phyloP scores from a whole-genome alignment of 495 filamentous ascomycete species.

The Halenospora varia region DNA sequence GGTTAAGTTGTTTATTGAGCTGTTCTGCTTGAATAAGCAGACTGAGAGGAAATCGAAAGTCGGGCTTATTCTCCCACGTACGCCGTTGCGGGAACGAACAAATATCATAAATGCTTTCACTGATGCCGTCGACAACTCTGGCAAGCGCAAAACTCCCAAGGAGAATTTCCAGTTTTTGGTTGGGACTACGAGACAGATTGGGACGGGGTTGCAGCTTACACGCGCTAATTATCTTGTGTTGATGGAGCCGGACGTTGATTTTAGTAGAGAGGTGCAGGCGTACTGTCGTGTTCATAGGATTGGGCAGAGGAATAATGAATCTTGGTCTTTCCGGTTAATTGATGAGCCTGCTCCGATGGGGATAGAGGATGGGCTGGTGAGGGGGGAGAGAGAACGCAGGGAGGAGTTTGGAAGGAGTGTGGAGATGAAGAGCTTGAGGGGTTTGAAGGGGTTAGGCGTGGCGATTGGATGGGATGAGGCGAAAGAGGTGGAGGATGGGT shows the following conservation, averaged over 20 bases:
- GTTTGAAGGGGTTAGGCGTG: too few relatives aligned
- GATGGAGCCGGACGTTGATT: conserved; percentile 13
- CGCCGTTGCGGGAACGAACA: background rate
- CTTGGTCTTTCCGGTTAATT: conserved; percentile 4
- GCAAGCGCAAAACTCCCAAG: conserved; percentile 3
- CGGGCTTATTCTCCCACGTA: background rate
- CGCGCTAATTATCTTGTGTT: conserved; percentile 13
- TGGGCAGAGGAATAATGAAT: conserved; percentile 11
- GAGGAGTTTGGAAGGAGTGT: too few relatives aligned
- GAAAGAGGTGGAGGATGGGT: too few relatives aligned
- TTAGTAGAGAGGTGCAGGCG: conserved; percentile 6
- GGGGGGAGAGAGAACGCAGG: conserved; percentile 7
- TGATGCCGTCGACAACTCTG: background rate
- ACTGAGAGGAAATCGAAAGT: background rate
- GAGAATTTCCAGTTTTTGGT: conserved; percentile 7
- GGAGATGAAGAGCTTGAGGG: too few relatives aligned
- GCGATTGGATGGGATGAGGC: too few relatives aligned
- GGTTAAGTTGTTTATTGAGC: conserved; percentile 10
- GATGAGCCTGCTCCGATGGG: conserved; percentile 4
- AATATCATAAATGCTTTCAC: conserved; percentile 9
- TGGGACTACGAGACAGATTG: conserved; percentile 2
- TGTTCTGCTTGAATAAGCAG: background rate
- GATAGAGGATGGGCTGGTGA: background rate
- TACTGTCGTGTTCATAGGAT: conserved; percentile 16
- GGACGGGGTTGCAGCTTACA: conserved; percentile 11